A percentile compares a stretch with the other conserved stretches of the same genome.
phyloP scores from a whole-genome alignment of 2,329 filamentous ascomycete species.

The Pyrenochaeta sp. region DNA sequence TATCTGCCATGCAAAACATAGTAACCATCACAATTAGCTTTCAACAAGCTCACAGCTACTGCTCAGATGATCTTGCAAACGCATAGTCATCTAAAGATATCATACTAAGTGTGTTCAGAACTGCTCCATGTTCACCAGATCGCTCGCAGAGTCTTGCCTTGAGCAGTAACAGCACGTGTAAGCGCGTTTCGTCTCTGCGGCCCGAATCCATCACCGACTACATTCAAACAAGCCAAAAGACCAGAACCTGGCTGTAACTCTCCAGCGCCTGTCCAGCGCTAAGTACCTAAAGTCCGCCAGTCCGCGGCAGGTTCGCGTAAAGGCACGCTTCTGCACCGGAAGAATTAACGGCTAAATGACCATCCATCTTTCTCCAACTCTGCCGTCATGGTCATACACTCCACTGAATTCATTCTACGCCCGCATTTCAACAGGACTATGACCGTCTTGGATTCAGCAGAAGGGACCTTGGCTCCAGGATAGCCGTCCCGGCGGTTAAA shows the following conservation, averaged over 20 bases:
- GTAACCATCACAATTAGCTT: too few relatives aligned
- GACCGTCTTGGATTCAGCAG: constrained; percentile 25
- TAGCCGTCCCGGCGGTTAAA: constrained; percentile 46
- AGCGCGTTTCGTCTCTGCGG: too few relatives aligned
- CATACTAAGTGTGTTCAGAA: too few relatives aligned
- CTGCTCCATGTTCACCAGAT: too few relatives aligned
- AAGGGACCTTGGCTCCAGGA: constrained; percentile 28
- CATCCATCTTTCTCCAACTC: constrained; percentile 10
- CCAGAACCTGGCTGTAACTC: not conserved
- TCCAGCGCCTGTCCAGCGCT: not conserved
- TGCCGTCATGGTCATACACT: constrained; percentile 16
- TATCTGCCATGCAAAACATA: too few relatives aligned
- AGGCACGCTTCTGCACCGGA: constrained; percentile 31
- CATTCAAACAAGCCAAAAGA: not conserved
- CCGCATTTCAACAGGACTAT: constrained; percentile 23
- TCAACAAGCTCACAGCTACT: too few relatives aligned
- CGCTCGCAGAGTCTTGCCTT: too few relatives aligned
- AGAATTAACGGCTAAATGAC: constrained; percentile 46
- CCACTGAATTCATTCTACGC: constrained; percentile 21
- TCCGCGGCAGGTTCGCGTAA: constrained; percentile 25
- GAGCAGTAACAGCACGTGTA: too few relatives aligned
- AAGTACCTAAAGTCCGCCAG: constrained; percentile 23
- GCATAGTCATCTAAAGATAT: too few relatives aligned
- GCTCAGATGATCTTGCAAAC: too few relatives aligned
- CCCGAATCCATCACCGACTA: too few relatives aligned